Percentiles rank a stretch among this genome's conserved stretches.
These are phyloP conservation scores for thale cress (Arabidopsis thaliana) DNA, from an alignment of 345 rosid genomes.

Conservation along the genomic window DNA sequence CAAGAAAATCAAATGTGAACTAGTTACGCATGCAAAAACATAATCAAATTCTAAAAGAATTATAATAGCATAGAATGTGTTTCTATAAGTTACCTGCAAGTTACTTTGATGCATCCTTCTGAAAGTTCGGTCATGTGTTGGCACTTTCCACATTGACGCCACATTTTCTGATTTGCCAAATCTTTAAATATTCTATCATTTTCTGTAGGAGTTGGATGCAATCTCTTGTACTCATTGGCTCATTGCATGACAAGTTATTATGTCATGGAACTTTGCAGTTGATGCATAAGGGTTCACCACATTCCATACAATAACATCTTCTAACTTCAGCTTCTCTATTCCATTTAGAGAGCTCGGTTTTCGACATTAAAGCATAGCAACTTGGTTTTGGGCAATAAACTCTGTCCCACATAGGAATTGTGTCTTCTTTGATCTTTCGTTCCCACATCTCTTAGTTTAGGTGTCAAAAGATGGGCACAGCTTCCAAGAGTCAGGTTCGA, in stretches of 20 bases:
- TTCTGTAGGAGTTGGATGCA: slow-evolving; percentile 44
- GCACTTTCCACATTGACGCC: background rate
- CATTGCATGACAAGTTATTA: slow-evolving; percentile 47
- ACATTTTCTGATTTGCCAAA: background rate
- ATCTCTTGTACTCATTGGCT: slow-evolving; percentile 38
- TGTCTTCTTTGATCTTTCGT: slow-evolving; percentile 57
- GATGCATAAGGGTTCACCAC: slow-evolving; percentile 56
- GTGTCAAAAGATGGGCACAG: slow-evolving; percentile 56
- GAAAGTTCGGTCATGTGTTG: background rate
- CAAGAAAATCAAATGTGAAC: background rate
- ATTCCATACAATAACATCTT: slow-evolving; percentile 59
- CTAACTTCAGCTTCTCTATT: slow-evolving; percentile 44
- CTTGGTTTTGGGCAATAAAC: slow-evolving; percentile 71
- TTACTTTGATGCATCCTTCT: background rate
- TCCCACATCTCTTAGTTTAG: slow-evolving; percentile 55
- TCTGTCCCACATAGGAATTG: slow-evolving; percentile 56
- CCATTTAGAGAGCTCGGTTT: slow-evolving; percentile 44
- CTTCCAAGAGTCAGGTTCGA: slow-evolving; percentile 48
- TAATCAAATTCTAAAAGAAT: background rate
- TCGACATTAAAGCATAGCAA: slow-evolving; percentile 72
- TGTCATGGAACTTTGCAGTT: slow-evolving; percentile 80
- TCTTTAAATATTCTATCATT: background rate
- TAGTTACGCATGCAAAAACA: background rate
- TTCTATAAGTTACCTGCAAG: background rate
- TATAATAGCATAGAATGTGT: too few relatives aligned